These are phyloP conservation scores for Volvox reticuliferus DNA, from an alignment of 139 green algal species.

Conservation along the genomic window DNA sequence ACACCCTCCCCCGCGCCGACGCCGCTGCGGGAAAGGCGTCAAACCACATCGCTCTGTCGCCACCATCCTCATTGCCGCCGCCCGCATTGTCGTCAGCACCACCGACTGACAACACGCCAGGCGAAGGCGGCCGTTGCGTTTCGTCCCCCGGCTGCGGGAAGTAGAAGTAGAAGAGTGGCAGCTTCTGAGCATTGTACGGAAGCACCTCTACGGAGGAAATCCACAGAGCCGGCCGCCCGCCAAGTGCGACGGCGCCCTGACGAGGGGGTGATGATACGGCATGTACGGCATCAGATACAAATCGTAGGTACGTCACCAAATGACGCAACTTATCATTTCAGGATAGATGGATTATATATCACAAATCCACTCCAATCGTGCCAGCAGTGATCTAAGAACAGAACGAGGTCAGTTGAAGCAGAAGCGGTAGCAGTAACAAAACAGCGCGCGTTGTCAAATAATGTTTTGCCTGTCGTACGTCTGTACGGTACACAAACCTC, in stretches of 20 bases:
- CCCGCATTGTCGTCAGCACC: not conserved
- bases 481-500: not conserved
- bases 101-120: not conserved
- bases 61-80: not conserved
- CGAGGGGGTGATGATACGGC: too few relatives aligned
- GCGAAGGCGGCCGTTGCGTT: not conserved
- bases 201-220: not conserved
- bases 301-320: too few relatives aligned
- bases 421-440: not conserved
- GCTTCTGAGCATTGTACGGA: not conserved
- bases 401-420: too few relatives aligned
- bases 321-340: too few relatives aligned
- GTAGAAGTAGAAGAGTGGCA: conserved; percentile 27
- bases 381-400: too few relatives aligned
- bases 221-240: not conserved
- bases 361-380: too few relatives aligned
- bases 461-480: too few relatives aligned
- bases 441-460: not conserved
- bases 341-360: too few relatives aligned
- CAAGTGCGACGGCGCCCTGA: conserved; percentile 14
- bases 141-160: not conserved
- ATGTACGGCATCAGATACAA: not conserved
- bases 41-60: not conserved
- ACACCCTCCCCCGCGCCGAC: not conserved
- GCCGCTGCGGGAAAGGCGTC: not conserved